Percentiles rank a stretch among this genome's conserved stretches.
phyloP scores from a whole-genome alignment of 306 rosid species.

The Casuarina equisetifolia region DNA sequence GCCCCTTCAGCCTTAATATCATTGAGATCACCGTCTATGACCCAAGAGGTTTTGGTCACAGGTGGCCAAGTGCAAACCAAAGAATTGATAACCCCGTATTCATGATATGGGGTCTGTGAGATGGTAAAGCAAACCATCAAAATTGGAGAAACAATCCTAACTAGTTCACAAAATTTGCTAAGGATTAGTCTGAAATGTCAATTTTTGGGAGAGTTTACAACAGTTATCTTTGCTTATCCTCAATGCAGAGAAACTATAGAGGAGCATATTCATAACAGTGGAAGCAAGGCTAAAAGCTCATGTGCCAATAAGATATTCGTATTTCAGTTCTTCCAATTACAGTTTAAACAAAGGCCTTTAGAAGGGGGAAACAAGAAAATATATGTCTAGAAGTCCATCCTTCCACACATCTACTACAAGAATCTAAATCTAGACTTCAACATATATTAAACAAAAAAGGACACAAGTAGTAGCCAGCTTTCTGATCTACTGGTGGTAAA shows the following conservation, averaged over 20 bases:
- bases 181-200: too few relatives aligned
- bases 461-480: conserved; percentile 19
- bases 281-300: not conserved
- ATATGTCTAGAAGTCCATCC: not conserved
- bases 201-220: not conserved
- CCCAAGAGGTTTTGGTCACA: not conserved
- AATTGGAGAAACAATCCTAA: too few relatives aligned
- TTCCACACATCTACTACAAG: conserved; percentile 1
- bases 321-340: conserved; percentile 20
- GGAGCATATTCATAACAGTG: not conserved
- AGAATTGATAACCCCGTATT: not conserved
- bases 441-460: not conserved
- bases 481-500: conserved; percentile 4
- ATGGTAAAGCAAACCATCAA: not conserved
- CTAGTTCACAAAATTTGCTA: too few relatives aligned
- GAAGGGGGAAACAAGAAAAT: not conserved
- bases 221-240: not conserved
- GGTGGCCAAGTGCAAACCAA: not conserved
- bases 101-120: not conserved
- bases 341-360: not conserved
- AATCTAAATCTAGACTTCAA: conserved; percentile 4
- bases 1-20: not conserved
- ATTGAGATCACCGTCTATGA: not conserved
- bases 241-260: not conserved
- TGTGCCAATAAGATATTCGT: conserved; percentile 3